A percentile compares a stretch with the other conserved stretches of the same genome.
phyloP scores from a whole-genome alignment of 345 rosid genomes.

The Toxicodendron radicans region DNA sequence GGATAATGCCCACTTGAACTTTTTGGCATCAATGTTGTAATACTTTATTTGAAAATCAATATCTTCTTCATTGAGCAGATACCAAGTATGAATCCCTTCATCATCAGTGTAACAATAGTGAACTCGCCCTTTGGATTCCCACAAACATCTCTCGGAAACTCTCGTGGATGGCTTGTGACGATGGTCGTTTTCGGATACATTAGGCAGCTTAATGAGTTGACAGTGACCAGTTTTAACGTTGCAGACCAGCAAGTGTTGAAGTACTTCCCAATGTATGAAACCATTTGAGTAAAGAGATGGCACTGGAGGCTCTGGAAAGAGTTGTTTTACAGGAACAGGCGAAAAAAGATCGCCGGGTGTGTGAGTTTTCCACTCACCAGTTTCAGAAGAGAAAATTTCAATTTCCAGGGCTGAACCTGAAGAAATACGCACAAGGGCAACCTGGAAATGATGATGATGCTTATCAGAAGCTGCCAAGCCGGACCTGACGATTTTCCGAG shows the following conservation, averaged over 20 bases:
- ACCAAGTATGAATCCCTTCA: slow-evolving; percentile 26
- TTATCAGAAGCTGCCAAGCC: slow-evolving; percentile 19
- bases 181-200: background rate
- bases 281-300: slow-evolving; percentile 17
- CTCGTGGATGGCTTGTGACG: background rate
- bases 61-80: slow-evolving; percentile 23
- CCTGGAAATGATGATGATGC: slow-evolving; percentile 6
- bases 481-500: background rate
- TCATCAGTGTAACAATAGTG: slow-evolving; percentile 18
- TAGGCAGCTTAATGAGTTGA: slow-evolving; percentile 18
- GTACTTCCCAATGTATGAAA: slow-evolving; percentile 25
- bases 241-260: slow-evolving; percentile 19
- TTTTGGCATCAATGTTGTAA: slow-evolving; percentile 12
- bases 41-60: background rate
- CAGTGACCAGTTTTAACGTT: slow-evolving; percentile 8
- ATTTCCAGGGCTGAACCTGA: slow-evolving; percentile 1
- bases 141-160: slow-evolving; percentile 17
- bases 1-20: slow-evolving; percentile 22
- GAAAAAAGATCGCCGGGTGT: background rate
- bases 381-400: slow-evolving; percentile 21
- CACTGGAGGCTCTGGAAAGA: background rate
- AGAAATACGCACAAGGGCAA: slow-evolving; percentile 14
- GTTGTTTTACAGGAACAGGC: slow-evolving; percentile 1
- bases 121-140: slow-evolving; percentile 25
- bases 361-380: slow-evolving; percentile 15